Evolutionary conservation across 305 asterid species (phyloP).

Genomic region (Solanum aculeatissimum): DNA sequence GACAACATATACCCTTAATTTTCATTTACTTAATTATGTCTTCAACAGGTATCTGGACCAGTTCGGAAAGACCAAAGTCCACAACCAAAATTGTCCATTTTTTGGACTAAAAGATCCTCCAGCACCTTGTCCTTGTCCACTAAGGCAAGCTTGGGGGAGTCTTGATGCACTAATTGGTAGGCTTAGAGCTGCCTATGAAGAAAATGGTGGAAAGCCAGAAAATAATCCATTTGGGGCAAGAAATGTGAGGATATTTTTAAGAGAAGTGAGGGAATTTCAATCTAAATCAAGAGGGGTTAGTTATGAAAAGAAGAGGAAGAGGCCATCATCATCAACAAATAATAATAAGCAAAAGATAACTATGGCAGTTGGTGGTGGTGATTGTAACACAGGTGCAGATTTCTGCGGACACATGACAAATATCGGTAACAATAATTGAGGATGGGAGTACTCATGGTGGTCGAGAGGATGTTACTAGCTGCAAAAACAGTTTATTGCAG

Average conservation of each 20-base stretch:
- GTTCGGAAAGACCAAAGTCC: slow-evolving; percentile 72
- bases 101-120: slow-evolving; percentile 67
- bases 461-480: not conserved
- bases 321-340: slow-evolving; percentile 2
- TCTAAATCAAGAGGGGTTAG: slow-evolving; percentile 77
- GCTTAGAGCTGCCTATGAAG: slow-evolving; percentile 81
- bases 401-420: not conserved
- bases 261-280: slow-evolving; percentile 80
- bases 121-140: slow-evolving; percentile 69
- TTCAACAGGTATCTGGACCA: slow-evolving; percentile 46
- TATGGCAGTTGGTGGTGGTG: not conserved
- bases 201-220: slow-evolving; percentile 68
- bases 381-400: not conserved
- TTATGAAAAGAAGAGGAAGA: slow-evolving; percentile 77
- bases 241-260: slow-evolving; percentile 59
- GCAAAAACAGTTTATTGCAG: not conserved
- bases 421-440: not conserved
- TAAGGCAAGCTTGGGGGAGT: slow-evolving; percentile 81
- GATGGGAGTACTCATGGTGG: not conserved
- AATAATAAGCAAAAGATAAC: not conserved
- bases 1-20: not conserved
- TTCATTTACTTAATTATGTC: not conserved
- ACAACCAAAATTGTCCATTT: slow-evolving; percentile 47
- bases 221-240: slow-evolving; percentile 75
- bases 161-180: slow-evolving; percentile 78